Conservation (phyloP, 306 rosid species). For the Dicorynia guianensis region DNA sequence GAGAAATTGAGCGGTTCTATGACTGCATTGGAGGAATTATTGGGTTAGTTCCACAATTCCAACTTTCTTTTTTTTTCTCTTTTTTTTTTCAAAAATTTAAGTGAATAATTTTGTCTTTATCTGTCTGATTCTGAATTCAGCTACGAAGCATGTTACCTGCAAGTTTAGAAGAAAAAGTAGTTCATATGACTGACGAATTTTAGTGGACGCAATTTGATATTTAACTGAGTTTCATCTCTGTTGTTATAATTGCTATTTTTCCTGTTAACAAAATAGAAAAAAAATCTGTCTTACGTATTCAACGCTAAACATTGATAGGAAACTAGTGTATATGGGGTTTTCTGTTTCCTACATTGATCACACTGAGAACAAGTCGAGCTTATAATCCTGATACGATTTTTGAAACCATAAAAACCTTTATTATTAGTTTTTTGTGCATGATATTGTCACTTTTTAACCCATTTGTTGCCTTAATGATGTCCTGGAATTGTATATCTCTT, state of each 20-base stretch:
- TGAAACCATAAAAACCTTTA: neutral
- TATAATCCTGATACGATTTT: neutral
- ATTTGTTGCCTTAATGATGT: neutral
- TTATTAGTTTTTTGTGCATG: neutral
- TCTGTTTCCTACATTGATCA: neutral
- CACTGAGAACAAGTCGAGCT: slow-evolving; percentile 1
- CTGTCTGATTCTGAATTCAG: neutral
- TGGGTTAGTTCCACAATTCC: slow-evolving; percentile 64
- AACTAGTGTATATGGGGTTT: neutral
- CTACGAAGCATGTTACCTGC: neutral
- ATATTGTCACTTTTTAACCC: neutral
- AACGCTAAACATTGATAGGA: too few relatives aligned
- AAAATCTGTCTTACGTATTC: too few relatives aligned
- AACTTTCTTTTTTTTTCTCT: neutral
- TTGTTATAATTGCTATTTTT: too few relatives aligned
- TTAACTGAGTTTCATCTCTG: too few relatives aligned
- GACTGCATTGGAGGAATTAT: slow-evolving; percentile 96
- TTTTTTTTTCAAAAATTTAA: neutral
- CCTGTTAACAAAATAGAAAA: too few relatives aligned
- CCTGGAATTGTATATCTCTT: neutral
- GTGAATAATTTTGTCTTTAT: neutral
- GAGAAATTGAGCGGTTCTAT: slow-evolving; percentile 78
- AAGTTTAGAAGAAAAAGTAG: too few relatives aligned
- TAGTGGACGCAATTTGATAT: too few relatives aligned
- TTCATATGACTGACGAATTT: too few relatives aligned